Conservation (phyloP, 176 grass and related monocot species). For the Echinochloa phyllopogon region DNA sequence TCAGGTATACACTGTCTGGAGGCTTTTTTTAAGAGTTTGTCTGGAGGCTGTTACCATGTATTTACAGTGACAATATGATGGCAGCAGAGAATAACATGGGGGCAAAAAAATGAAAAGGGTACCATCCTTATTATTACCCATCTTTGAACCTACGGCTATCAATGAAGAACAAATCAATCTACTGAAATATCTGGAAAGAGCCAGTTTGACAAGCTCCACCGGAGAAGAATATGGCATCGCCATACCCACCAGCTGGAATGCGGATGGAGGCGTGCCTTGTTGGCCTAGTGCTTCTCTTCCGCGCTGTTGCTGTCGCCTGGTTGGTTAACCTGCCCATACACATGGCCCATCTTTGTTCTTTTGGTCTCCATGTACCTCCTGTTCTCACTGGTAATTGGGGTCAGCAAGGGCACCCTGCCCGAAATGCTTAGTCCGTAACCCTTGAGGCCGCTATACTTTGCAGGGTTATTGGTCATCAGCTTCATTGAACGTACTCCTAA, state of each 20-base stretch:
- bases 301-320: slow-evolving; percentile 14
- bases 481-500: slow-evolving; percentile 86
- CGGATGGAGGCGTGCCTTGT: not conserved
- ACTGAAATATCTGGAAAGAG: slow-evolving; percentile 18
- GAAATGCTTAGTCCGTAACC: slow-evolving; percentile 85
- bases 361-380: slow-evolving; percentile 83
- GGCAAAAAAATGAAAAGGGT: not conserved
- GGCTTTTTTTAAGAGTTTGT: not conserved
- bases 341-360: slow-evolving; percentile 86
- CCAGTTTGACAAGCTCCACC: not conserved
- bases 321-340: slow-evolving; percentile 57
- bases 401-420: slow-evolving; percentile 80
- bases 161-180: slow-evolving; percentile 31
- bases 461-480: slow-evolving; percentile 90
- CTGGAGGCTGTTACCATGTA: slow-evolving; percentile 15
- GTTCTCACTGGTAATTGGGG: slow-evolving; percentile 86
- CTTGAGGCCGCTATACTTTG: slow-evolving; percentile 85
- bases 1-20: not conserved
- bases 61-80: slow-evolving; percentile 30
- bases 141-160: slow-evolving; percentile 37
- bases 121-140: slow-evolving; percentile 10
- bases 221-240: slow-evolving; percentile 15
- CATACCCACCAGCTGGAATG: not conserved
- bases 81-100: not conserved
- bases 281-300: slow-evolving; percentile 37